phyloP scores from a whole-genome alignment of 257 asterid species.

The Datura wrightii region DNA sequence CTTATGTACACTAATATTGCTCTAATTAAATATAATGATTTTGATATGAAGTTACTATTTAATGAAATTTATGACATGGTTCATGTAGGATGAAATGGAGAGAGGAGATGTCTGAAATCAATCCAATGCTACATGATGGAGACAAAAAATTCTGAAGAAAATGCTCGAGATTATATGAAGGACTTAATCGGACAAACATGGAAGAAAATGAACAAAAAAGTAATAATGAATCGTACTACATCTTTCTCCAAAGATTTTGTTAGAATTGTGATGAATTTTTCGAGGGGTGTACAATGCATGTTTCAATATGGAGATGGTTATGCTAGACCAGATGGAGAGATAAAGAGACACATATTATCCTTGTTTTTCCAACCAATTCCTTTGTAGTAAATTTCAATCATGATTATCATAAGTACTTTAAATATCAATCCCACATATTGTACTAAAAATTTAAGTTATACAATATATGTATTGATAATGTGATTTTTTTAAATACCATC shows the following conservation, averaged over 20 bases:
- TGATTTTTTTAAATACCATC: no score
- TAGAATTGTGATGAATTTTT: constrained; percentile 33
- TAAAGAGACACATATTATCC: constrained; percentile 27
- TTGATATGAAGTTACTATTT: no score
- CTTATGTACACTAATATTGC: no score
- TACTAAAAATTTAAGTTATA: no score
- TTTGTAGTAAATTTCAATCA: not conserved
- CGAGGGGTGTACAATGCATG: constrained; percentile 37
- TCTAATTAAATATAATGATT: no score
- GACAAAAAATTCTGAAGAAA: constrained; percentile 36
- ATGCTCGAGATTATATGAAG: constrained; percentile 33
- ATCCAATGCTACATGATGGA: constrained; percentile 47
- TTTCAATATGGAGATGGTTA: constrained; percentile 46
- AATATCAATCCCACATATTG: no score
- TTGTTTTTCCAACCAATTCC: constrained; percentile 36
- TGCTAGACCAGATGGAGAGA: constrained; percentile 33
- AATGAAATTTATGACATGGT: no score
- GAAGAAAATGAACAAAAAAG: constrained; percentile 45
- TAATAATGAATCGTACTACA: not conserved
- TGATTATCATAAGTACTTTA: not conserved
- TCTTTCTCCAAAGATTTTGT: constrained; percentile 33
- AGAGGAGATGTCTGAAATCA: constrained; percentile 45
- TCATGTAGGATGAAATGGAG: constrained; percentile 39
- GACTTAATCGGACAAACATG: constrained; percentile 34
- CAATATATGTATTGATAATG: no score